Conservation (phyloP, 2,329 filamentous ascomycete genomes). For the Pseudocercospora fuligena region DNA sequence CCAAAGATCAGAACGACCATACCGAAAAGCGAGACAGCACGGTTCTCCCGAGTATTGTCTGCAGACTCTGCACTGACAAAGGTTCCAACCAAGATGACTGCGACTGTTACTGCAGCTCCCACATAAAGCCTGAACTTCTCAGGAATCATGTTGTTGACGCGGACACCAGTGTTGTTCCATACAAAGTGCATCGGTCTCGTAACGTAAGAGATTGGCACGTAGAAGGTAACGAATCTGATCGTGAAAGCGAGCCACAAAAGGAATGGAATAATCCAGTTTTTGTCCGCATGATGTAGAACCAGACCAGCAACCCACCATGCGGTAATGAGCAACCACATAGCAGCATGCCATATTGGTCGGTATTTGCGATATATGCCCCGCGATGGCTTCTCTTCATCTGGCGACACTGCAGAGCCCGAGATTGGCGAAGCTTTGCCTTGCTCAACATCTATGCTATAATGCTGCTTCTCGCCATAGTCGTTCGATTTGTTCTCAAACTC, state of each 20-base stretch:
- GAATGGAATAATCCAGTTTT: slow-evolving; percentile 85
- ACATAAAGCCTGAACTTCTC: slow-evolving; percentile 66
- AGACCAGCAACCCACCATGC: slow-evolving; percentile 80
- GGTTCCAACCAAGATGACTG: slow-evolving; percentile 75
- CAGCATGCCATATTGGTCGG: slow-evolving; percentile 49
- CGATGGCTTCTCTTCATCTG: slow-evolving; percentile 28
- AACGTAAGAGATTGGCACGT: slow-evolving; percentile 70
- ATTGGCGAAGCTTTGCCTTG: slow-evolving; percentile 28
- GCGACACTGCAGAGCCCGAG: slow-evolving; percentile 21
- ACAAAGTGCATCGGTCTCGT: slow-evolving; percentile 68
- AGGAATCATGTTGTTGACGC: slow-evolving; percentile 67
- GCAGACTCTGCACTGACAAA: slow-evolving; percentile 72
- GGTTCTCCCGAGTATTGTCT: slow-evolving; percentile 80
- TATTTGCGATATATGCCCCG: slow-evolving; percentile 51
- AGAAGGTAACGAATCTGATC: slow-evolving; percentile 74
- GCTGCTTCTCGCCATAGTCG: slow-evolving; percentile 19
- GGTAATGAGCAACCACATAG: slow-evolving; percentile 34
- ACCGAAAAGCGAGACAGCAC: slow-evolving; percentile 80
- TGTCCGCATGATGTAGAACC: slow-evolving; percentile 71
- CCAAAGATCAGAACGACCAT: slow-evolving; percentile 69
- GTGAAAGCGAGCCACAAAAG: slow-evolving; percentile 77
- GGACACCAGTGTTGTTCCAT: slow-evolving; percentile 69
- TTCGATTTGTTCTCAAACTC: slow-evolving; percentile 18
- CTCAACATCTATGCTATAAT: slow-evolving; percentile 30
- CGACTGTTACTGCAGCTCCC: slow-evolving; percentile 68